A percentile compares a stretch with the other conserved stretches of the same genome.
Conservation (phyloP, 2,329 filamentous ascomycete genomes). For the Neofusicoccum laricinum region DNA sequence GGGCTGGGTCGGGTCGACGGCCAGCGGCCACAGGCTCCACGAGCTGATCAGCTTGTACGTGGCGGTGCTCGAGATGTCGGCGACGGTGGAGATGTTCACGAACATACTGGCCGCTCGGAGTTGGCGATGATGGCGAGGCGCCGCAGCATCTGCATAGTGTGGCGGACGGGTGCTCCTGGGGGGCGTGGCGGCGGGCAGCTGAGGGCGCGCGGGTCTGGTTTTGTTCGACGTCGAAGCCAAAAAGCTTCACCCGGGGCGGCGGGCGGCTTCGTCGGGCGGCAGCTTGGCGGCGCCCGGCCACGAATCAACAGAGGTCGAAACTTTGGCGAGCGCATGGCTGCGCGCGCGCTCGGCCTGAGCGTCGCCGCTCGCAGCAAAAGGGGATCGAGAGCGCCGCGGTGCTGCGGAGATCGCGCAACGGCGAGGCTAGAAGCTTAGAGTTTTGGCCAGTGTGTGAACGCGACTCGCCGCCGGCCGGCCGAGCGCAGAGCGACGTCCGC, state of each 20-base stretch:
- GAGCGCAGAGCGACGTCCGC: background rate
- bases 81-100: background rate
- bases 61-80: conserved; percentile 12
- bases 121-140: background rate
- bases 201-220: background rate
- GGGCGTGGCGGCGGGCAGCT: background rate
- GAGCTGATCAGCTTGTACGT: conserved; percentile 13
- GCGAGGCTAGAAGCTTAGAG: background rate
- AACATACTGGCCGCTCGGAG: background rate
- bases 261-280: conserved; percentile 4
- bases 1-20: background rate
- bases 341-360: too few relatives aligned
- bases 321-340: background rate
- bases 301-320: conserved; percentile 1
- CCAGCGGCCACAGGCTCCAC: background rate
- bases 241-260: background rate
- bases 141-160: conserved; percentile 5
- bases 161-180: background rate
- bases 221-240: background rate
- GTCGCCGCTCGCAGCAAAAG: background rate
- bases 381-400: background rate
- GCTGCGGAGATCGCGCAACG: conserved; percentile 7
- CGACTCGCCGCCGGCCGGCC: background rate
- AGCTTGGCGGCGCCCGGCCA: conserved; percentile 4
- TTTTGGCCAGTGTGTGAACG: conserved; percentile 6